Base-by-base conservation (phyloP, 2,329 filamentous ascomycete species). In the Botrytis sinoallii region DNA sequence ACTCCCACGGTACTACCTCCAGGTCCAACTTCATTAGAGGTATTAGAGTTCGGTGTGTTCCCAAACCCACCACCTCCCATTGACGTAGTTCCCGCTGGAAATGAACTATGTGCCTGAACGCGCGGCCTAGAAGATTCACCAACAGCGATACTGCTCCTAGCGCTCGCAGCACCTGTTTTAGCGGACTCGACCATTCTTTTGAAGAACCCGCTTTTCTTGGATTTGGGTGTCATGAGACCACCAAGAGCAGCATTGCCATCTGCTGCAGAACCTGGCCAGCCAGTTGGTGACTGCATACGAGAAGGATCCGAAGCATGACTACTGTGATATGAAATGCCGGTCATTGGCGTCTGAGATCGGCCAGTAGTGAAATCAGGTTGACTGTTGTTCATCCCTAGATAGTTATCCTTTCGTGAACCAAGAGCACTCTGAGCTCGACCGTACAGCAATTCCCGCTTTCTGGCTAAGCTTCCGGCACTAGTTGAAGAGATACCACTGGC, bases 181-280 rank as follows among this genome's bases (percentile, higher is more conserved):
- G 95, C 95, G 3, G 93, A 94, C 77, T 97, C 95, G 44, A 98
- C 89, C 78, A 98, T 95, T 80, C 97, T 97, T 83, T 95, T 96
- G 86, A 98, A 96, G 80, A 98, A 97, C 67, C 94, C 95, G 75
- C 91, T 91, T 82, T 94, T 96, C 76, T 93, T 94, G 1, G 90
- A 86, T 83, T 95, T 92, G 0, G 94, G 94, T 75, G 87, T 85
- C 10, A 90, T 86, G 14, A 98, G 87, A 0, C 95, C 95, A 59
- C 95, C 95, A 9, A 98, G 86, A 0, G 92, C 88, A 57, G 90
- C 88, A 0, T 87, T 87, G 66, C 95, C 92, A 32, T 91, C 89
- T 1, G 88, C 84, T 72, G 89, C 83, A 60, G 83, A 81, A 20
- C 81, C 78, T 75, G 83, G 84, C 86, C 86, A 91, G 1, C 89